Evolutionary conservation across 768 basidiomycete genomes (phyloP), one percentile per base, ranked within the genome.

Genomic region (Lactarius akahatsu): DNA sequence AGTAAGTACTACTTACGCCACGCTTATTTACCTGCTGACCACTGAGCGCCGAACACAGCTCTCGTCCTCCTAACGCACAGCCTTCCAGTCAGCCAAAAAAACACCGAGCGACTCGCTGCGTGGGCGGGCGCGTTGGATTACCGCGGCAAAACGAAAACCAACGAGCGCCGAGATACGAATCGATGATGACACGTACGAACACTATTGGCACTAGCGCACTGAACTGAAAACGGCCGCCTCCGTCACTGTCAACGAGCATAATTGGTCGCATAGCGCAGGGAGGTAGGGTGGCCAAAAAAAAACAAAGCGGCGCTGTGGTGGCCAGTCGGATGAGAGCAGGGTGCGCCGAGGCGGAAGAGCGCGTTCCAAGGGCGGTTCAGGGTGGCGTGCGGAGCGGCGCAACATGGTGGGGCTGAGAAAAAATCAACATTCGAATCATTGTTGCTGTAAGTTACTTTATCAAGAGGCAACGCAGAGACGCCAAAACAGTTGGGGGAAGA

Each of bases 391-490:
- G 13, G 38, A 15, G 15, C 38, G 38, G 38, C 38, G 38, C 38
- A 40, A 40, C 38, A 15, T 10, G 47, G 50, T 26, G 50, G 50
- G 10, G 50, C 50, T 52, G 50, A 52, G 20, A 52, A 26, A 23
- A 52, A 26, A 26, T 11, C 47, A 50, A 23, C 11, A n/a, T 47
- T 9, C 47, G 47, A 50, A 50, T 26, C 47, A 50, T 26, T 13
- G n/a, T 18, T 47, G 45, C 20, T 23, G 43, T 40, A 40, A 40
- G 38, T 40, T 18, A 18, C 43, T 7, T 23, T 52, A 52, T 52
- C 50, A 52, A 26, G 50, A 52, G 50, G 50, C 50, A 52, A 52
- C 50, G 50, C 47, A 13, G 45, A 50, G 47, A 13, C 47, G 47
- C 50, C 50, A 52, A 52, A 52, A 52, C 50, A 52, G 13, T 28